Evolutionary conservation across 2,329 filamentous ascomycete species (phyloP), one percentile per base, ranked within the genome.

Genomic region (Colletotrichum tamarilloi): DNA sequence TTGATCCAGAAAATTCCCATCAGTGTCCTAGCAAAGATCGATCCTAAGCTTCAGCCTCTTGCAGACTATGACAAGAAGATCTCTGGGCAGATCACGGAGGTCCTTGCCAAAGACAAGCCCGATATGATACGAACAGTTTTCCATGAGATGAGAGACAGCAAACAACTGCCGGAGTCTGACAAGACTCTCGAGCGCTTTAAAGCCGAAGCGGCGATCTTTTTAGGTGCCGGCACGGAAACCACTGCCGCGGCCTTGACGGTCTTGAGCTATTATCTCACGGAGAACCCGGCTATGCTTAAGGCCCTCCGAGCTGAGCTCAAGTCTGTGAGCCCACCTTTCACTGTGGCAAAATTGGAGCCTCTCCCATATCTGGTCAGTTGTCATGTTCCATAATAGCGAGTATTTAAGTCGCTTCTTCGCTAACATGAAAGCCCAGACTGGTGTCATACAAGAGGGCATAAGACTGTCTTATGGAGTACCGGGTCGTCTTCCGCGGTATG

Each of bases 171-270:
- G 5, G 59, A 71, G 26, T 32, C 30, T 32, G 76, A 76, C 38
- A 76, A 76, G 65, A 72, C 65, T 4, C 57, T 76, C 4, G 49
- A 75, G 68, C 65, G 74, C 6, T 68, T 77, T 8, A 76, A 73
- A 53, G 75, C 76, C 55, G 75, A 76, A 26, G 76, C 67, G 30
- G 73, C 73, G 19, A 69, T 73, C 24, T n/a, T 91, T 71, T 85
- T 91, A 56, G 80, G 90, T 1, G 90, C 89, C 0, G 89, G 89
- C 1, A 82, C 89, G 8, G 90, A 92, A 69, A 86, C 84, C 3
- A 85, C 84, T 28, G 30, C 30, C 30, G 30, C 30, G 8, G 81
- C 80, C 0, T 81, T 80, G 79, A 78, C 80, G 5, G 77, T 83
- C n/a, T 77, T 80, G 3, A 67, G 82, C 0, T 84, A 79, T 60